Base-by-base conservation (phyloP, 2,329 filamentous ascomycete species). In the Exophiala sp. region DNA sequence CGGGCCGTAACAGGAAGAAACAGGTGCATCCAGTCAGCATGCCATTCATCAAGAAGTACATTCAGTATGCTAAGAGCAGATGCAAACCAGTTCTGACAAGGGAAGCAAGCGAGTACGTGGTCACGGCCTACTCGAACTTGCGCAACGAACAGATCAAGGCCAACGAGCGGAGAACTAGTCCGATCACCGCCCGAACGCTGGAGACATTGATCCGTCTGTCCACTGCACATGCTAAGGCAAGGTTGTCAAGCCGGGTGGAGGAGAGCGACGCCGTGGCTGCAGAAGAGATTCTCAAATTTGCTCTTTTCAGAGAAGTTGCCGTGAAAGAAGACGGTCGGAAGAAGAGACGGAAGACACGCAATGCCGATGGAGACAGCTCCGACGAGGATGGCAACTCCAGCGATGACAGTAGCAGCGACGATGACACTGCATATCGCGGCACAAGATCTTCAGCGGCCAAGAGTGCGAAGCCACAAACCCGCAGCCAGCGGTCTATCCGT, bases 31-130 rank as follows among this genome's bases (percentile, higher is more conserved):
- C 58, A 3, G 75, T 98, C 46, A 95, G 87, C 70, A 96, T 98
- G 53, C 87, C 90, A 0, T 98, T 98, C 70, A 89, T 98, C 75
- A 98, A 98, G 74, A 98, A 98, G 71, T 98, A 96, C 68, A 94
- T 98, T 39, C 93, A 98, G 66, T 98, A 98, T 68, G 89, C 93
- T 58, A 98, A 98, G 73, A 86, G 81, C 29, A 78, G 93, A 64
- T 79, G 95, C 63, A 94, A 89, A 77, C 93, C 93, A 0, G 75
- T 95, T 34, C 74, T 98, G 55, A 95, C 90, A 0, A 88, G 93
- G 64, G 88, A 88, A 38, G 91, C 93, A 4, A 88, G 89, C 9
- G 88, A 96, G 60, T 87, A 94, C 57, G 95, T 98, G 63, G 83
- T 90, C 30, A 80, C 88, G 24, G 86, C 90, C 13, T 98, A 97